A percentile compares a stretch with the other conserved stretches of the same genome.
phyloP scores from a whole-genome alignment of 1,139 yeast species.

The Magnusiomyces sp. region DNA sequence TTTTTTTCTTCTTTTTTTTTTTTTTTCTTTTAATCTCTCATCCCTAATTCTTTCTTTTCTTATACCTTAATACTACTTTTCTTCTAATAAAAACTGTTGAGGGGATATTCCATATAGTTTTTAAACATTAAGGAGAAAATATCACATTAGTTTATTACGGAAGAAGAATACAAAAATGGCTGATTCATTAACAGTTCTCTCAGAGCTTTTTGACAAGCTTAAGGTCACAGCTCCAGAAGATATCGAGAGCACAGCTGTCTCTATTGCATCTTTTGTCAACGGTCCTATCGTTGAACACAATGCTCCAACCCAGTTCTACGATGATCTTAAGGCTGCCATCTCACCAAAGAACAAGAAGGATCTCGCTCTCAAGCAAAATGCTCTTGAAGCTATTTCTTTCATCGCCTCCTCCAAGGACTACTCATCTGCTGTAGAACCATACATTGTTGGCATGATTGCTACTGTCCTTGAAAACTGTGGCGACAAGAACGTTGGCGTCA shows the following conservation, averaged over 20 bases:
- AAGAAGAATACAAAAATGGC: conserved; percentile 15
- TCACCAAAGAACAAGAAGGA: conserved; percentile 64
- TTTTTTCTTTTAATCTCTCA: conserved; percentile 2
- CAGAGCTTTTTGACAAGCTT: conserved; percentile 88
- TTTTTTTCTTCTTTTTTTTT: conserved; percentile 6
- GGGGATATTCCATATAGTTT: not conserved
- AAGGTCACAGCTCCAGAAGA: conserved; percentile 77
- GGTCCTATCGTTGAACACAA: conserved; percentile 98
- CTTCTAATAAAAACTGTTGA: not conserved
- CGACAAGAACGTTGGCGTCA: conserved; percentile 76
- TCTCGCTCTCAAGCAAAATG: conserved; percentile 50
- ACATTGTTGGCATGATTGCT: conserved; percentile 65
- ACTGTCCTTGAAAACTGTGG: conserved; percentile 73
- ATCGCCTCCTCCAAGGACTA: conserved; percentile 75
- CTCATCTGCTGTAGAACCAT: conserved; percentile 93
- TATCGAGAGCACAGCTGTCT: conserved; percentile 79
- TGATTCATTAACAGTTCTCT: conserved; percentile 53
- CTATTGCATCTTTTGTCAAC: conserved; percentile 88
- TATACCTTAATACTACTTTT: not conserved
- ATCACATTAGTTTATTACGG: not conserved
- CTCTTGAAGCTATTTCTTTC: conserved; percentile 75
- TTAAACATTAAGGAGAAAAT: not conserved
- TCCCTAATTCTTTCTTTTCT: not conserved
- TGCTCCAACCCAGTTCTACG: conserved; percentile 85
- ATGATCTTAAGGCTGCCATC: conserved; percentile 65